Evolutionary conservation across 495 filamentous ascomycete genomes (phyloP), one percentile per base, ranked within the genome.

Genomic region (Rhizodiscina lignyota): DNA sequence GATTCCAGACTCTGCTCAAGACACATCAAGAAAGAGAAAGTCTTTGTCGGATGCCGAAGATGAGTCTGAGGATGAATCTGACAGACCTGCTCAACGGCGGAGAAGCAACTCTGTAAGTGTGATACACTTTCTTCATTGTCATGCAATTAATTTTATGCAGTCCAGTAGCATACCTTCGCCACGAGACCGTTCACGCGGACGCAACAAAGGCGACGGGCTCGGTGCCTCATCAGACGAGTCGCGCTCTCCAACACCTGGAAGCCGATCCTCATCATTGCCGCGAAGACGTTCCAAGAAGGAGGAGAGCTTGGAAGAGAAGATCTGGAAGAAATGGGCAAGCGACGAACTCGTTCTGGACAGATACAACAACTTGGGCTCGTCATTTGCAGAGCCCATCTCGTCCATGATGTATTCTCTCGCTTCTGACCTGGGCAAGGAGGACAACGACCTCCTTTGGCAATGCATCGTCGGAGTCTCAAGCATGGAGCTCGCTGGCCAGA

Each of bases 361-460:
- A 30, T 97, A 97, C 56, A 93, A 94, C 54, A 64, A 72, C 4
- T 62, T 83, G 10, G 89, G 89, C 29, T 75, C 83, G 10, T 87
- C 85, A 16, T 94, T 92, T 51, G 84, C 85, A 2, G 91, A 96
- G 49, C 89, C 89, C 18, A 82, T 96, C 38, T 92, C 84, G 0
- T 85, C 83, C 1, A 70, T 97, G 49, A 61, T 97, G 40, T 97
- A 96, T 57, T 91, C 83, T 2, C 66, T 97, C 4, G 89, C 86
- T 13, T 94, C 85, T 1, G 89, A 94, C 44, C 70, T 96, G 8
- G 91, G 87, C 38, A 77, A 84, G 27, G 89, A 97, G 62, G 87
- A 96, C 49, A 96, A 96, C 47, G 85, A 97, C 46, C 61, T 94
- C 20, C 72, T 97, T 20, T 97, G 89, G 89, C 66, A 91, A 31